phyloP scores from a whole-genome alignment of 2,329 filamentous ascomycete species.

The Diaporthe nobilis region DNA sequence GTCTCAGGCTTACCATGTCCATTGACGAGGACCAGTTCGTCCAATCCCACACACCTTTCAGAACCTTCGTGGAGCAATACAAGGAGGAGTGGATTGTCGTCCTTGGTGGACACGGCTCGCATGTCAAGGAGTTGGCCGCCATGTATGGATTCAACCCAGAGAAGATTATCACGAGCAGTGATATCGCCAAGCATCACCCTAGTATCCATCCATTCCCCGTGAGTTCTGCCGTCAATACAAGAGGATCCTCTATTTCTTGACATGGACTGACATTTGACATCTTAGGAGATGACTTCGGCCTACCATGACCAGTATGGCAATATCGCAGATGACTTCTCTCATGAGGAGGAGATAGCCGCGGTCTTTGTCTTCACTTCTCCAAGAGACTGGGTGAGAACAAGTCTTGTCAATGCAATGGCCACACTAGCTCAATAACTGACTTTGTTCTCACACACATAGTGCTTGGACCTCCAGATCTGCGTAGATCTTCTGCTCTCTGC shows the following conservation, averaged over 20 bases:
- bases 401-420: neutral
- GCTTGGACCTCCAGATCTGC: slow-evolving; percentile 43
- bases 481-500: slow-evolving; percentile 50
- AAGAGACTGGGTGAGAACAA: slow-evolving; percentile 49
- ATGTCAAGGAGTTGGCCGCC: slow-evolving; percentile 49
- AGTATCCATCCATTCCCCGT: slow-evolving; percentile 51
- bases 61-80: slow-evolving; percentile 64
- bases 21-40: slow-evolving; percentile 66
- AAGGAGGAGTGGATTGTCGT: slow-evolving; percentile 67
- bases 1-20: slow-evolving; percentile 64
- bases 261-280: neutral
- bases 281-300: slow-evolving; percentile 51
- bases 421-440: neutral
- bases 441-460: slow-evolving; percentile 1
- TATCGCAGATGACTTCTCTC: slow-evolving; percentile 51
- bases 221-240: neutral
- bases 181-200: slow-evolving; percentile 46
- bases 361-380: slow-evolving; percentile 53
- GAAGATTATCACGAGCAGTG: slow-evolving; percentile 54
- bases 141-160: slow-evolving; percentile 53
- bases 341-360: slow-evolving; percentile 58
- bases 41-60: slow-evolving; percentile 82
- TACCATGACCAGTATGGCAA: slow-evolving; percentile 56
- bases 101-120: slow-evolving; percentile 62
- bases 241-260: neutral